These are phyloP conservation scores for Lathyrus oleraceus DNA, from an alignment of 306 rosid genomes.

Conservation along the genomic window DNA sequence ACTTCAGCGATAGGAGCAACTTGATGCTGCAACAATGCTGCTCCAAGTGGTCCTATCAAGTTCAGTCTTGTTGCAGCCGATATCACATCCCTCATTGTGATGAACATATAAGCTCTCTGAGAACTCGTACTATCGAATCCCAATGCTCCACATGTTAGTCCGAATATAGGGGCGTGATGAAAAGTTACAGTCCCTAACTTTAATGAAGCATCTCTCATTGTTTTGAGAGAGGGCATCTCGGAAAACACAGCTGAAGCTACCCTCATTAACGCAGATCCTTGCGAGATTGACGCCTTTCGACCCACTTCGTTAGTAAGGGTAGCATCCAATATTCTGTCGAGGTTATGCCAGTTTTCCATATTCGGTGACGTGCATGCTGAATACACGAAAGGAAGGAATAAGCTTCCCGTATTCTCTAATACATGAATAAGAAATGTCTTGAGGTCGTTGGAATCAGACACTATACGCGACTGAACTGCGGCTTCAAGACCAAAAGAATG, in stretches of 20 bases:
- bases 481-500: slow-evolving; percentile 90
- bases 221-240: slow-evolving; percentile 66
- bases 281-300: slow-evolving; percentile 77
- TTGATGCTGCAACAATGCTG: slow-evolving; percentile 78
- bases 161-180: slow-evolving; percentile 85
- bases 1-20: slow-evolving; percentile 65
- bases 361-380: slow-evolving; percentile 59
- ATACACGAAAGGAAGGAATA: slow-evolving; percentile 79
- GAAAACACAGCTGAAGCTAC: slow-evolving; percentile 71
- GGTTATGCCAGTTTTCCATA: slow-evolving; percentile 59
- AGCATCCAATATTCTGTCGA: slow-evolving; percentile 68
- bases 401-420: slow-evolving; percentile 80
- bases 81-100: slow-evolving; percentile 75
- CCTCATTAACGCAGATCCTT: slow-evolving; percentile 86
- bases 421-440: slow-evolving; percentile 61
- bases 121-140: slow-evolving; percentile 58
- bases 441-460: slow-evolving; percentile 61
- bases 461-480: slow-evolving; percentile 66
- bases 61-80: slow-evolving; percentile 92
- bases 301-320: slow-evolving; percentile 71
- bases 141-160: slow-evolving; percentile 66
- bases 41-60: slow-evolving; percentile 81
- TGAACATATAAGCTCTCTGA: slow-evolving; percentile 85
- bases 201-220: slow-evolving; percentile 55
- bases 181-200: slow-evolving; percentile 52